Base-by-base conservation (phyloP, 768 basidiomycete species). In the Leccinum ochraceum region DNA sequence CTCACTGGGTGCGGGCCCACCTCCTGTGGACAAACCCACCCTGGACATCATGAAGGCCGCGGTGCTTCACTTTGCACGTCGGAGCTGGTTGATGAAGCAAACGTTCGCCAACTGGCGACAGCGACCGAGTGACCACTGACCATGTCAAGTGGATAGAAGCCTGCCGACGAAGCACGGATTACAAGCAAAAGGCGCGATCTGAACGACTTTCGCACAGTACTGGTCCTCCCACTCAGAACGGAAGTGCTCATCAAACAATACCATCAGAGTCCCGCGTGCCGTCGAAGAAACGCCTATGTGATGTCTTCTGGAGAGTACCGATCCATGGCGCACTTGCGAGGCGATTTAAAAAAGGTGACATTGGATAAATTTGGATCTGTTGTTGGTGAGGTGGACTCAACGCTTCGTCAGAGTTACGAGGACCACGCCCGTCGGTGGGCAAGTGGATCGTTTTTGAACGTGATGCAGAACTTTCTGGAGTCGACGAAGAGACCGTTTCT, bases 371-470 rank as follows among this genome's bases (percentile, higher is more conserved):
- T 53, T 16, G 28, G 7, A 44, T n/a, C 22, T 10, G 37, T 30
- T 39, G 16, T 56, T 7, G 17, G 34, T 17, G 14, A 37, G 0
- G 14, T 42, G 26, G 34, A 61, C 58, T 67, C 59, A 65, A 49
- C 1, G 46, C 32, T 63, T 61, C 30, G 34, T 63, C 70, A 92
- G 90, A 92, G 90, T 65, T 83, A 87, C 60, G 81, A 83, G 72
- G 86, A 88, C 60, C 85, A 90, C 60, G 81, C 85, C 63, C 81
- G 80, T 11, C 84, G 90, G 42, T 94, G 92, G 92, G 84, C 87
- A 0, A 80, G 78, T 53, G 87, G 88, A 14, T 86, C 91, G 0
- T 92, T 92, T 76, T 78, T 90, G 7, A 70, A 34, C 36, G 58
- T 68, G 2, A 56, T 75, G 1, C 58, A 26, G 79, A 54, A 72